These are phyloP conservation scores for Dothistroma pini DNA, from an alignment of 2,329 filamentous ascomycete species.

Conservation along the genomic window DNA sequence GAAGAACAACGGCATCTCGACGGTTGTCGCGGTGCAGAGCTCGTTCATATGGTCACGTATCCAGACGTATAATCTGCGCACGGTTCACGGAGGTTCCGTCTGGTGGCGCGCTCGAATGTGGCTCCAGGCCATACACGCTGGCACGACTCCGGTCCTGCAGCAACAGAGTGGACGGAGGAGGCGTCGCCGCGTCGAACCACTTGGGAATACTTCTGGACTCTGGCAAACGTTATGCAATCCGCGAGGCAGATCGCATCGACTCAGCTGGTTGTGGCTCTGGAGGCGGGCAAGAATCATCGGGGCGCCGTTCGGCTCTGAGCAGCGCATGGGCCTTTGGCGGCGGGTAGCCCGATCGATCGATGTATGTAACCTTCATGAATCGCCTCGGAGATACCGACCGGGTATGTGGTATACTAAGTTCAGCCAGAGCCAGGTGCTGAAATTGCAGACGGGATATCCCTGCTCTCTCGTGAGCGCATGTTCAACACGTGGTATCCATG, in stretches of 20 bases:
- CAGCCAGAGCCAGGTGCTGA: too few relatives aligned
- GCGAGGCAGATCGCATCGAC: not conserved
- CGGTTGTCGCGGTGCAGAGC: not conserved
- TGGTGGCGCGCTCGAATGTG: not conserved
- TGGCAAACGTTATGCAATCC: not conserved
- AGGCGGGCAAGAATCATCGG: not conserved
- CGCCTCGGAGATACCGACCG: too few relatives aligned
- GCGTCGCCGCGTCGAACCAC: not conserved
- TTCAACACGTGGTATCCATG: too few relatives aligned
- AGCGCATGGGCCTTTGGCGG: too few relatives aligned
- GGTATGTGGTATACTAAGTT: too few relatives aligned
- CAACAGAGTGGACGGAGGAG: too few relatives aligned
- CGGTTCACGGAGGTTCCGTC: not conserved
- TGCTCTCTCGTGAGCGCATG: too few relatives aligned
- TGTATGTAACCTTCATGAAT: too few relatives aligned
- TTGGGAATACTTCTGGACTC: not conserved
- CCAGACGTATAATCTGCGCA: not conserved
- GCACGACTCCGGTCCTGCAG: not conserved
- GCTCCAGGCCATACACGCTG: not conserved
- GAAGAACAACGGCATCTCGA: not conserved
- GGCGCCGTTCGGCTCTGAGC: not conserved
- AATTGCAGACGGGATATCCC: too few relatives aligned
- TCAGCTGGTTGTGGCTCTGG: not conserved
- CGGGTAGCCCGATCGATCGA: too few relatives aligned
- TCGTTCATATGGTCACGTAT: not conserved